Evolutionary conservation across 257 asterid species (phyloP).

Genomic region (Fraxinus cuspidata): DNA sequence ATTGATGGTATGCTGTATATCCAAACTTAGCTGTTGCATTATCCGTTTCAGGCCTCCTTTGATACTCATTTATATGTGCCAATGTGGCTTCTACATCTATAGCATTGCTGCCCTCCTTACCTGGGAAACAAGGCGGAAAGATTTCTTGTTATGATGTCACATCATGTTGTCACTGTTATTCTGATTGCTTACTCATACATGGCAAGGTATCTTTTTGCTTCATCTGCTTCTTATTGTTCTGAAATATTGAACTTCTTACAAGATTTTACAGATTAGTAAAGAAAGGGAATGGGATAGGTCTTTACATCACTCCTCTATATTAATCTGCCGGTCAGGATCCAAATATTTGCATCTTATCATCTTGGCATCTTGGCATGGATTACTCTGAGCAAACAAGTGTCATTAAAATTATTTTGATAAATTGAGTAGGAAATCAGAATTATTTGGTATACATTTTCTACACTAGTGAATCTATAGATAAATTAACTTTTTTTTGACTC

Average conservation of each 20-base stretch:
- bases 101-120: conserved; percentile 80
- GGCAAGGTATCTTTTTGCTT: conserved; percentile 52
- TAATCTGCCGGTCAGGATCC: background rate
- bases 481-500: background rate
- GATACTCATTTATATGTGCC: conserved; percentile 80
- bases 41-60: conserved; percentile 56
- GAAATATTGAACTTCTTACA: conserved; percentile 8
- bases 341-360: background rate
- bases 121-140: conserved; percentile 95
- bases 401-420: background rate
- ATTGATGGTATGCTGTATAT: conserved; percentile 17
- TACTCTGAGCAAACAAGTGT: background rate
- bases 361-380: background rate
- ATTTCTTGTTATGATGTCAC: conserved; percentile 91
- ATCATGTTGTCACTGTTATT: conserved; percentile 84
- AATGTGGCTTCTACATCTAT: conserved; percentile 86
- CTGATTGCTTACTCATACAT: conserved; percentile 71
- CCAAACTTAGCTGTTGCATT: conserved; percentile 21
- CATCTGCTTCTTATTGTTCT: conserved; percentile 24
- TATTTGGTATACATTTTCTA: background rate
- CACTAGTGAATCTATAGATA: background rate
- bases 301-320: background rate
- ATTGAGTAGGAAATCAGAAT: background rate
- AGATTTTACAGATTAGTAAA: background rate
- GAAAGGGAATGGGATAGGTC: background rate